Percentiles rank a stretch among this genome's conserved stretches.
phyloP scores from a whole-genome alignment of 2,329 filamentous ascomycete species.

The Corynespora cassiicola region DNA sequence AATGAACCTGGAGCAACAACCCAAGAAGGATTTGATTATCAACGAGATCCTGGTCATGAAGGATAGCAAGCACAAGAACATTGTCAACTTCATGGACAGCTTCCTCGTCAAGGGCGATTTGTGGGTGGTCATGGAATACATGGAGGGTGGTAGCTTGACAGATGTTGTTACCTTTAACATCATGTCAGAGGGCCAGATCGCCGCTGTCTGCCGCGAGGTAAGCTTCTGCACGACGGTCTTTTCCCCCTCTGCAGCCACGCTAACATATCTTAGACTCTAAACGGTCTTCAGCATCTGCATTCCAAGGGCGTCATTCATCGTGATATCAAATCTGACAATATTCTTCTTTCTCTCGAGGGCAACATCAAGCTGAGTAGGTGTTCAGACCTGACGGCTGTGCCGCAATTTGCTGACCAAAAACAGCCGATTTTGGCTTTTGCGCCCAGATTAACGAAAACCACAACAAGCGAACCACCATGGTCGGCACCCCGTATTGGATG shows the following conservation, averaged over 20 bases:
- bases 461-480: slow-evolving; percentile 98
- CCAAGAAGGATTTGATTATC: slow-evolving; percentile 98
- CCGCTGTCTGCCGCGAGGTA: slow-evolving; percentile 88
- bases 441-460: slow-evolving; percentile 97
- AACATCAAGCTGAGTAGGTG: slow-evolving; percentile 94
- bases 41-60: slow-evolving; percentile 99
- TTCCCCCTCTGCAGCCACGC: background rate
- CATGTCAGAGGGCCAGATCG: slow-evolving; percentile 97
- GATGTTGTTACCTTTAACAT: slow-evolving; percentile 99
- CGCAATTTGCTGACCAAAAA: slow-evolving; percentile 11
- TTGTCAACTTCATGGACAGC: slow-evolving; percentile 99
- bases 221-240: too few relatives aligned
- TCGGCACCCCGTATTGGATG: slow-evolving; percentile 99
- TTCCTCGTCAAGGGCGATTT: slow-evolving; percentile 88
- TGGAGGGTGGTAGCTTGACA: slow-evolving; percentile 97
- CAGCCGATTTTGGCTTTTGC: slow-evolving; percentile 98
- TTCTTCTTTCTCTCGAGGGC: slow-evolving; percentile 89
- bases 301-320: slow-evolving; percentile 98
- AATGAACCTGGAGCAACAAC: slow-evolving; percentile 98
- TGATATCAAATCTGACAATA: slow-evolving; percentile 99
- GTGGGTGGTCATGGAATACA: slow-evolving; percentile 99
- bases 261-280: slow-evolving; percentile 67
- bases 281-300: slow-evolving; percentile 91
- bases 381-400: background rate
- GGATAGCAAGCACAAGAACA: slow-evolving; percentile 96